Evolutionary conservation across 2,329 filamentous ascomycete species (phyloP).

Genomic region (Hymenotorrendiella dingleyae): DNA sequence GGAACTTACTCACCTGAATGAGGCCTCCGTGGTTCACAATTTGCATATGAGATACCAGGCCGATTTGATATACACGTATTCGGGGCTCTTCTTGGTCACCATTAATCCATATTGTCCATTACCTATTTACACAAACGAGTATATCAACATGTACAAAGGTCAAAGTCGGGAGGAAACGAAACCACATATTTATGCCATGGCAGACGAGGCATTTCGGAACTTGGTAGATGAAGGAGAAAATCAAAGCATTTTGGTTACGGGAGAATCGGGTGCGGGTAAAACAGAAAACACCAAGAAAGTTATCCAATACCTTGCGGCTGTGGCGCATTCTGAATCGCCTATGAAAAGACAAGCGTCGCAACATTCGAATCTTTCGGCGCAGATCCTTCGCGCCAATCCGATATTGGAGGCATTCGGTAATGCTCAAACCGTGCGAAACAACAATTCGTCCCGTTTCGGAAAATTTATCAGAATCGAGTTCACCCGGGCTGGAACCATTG

Average conservation of each 20-base stretch:
- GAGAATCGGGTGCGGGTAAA: constrained; percentile 96
- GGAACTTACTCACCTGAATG: constrained; percentile 94
- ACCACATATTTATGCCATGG: constrained; percentile 96
- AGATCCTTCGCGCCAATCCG: constrained; percentile 92
- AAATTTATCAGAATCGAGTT: constrained; percentile 99
- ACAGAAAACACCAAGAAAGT: constrained; percentile 99
- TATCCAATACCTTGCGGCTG: constrained; percentile 94
- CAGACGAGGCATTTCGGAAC: constrained; percentile 92
- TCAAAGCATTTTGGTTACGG: constrained; percentile 95
- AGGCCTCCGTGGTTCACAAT: constrained; percentile 96
- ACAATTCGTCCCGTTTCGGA: constrained; percentile 96
- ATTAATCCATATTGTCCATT: constrained; percentile 94
- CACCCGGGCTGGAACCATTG: constrained; percentile 78
- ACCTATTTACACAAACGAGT: constrained; percentile 94
- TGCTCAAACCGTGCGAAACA: constrained; percentile 93
- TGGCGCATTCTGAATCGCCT: constrained; percentile 76
- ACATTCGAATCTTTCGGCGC: constrained; percentile 85
- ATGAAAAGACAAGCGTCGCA: constrained; percentile 54
- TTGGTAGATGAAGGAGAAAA: constrained; percentile 92
- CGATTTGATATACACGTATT: constrained; percentile 97
- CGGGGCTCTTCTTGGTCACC: constrained; percentile 90
- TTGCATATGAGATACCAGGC: constrained; percentile 91
- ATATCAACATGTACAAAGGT: constrained; percentile 97
- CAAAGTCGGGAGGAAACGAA: constrained; percentile 87
- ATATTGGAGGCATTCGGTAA: constrained; percentile 98